phyloP scores from a whole-genome alignment of 2,329 filamentous ascomycete species.

The Fusarium bulbicola region DNA sequence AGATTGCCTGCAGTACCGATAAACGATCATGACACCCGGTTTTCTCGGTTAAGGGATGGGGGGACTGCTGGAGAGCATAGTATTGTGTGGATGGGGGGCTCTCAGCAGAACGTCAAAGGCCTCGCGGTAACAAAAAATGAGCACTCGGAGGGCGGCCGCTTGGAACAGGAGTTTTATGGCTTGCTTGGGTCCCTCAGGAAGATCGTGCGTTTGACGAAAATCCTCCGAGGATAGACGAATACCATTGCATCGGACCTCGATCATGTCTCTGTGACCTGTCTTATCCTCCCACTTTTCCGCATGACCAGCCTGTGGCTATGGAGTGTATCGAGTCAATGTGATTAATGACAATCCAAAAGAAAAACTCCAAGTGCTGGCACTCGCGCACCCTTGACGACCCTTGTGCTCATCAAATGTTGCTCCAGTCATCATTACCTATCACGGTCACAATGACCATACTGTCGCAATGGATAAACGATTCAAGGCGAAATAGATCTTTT shows the following conservation, averaged over 20 bases:
- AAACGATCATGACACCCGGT: slow-evolving; percentile 45
- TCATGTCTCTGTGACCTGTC: slow-evolving; percentile 28
- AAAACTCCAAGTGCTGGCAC: slow-evolving; percentile 20
- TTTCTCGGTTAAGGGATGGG: slow-evolving; percentile 39
- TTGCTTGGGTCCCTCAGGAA: slow-evolving; percentile 55
- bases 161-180: slow-evolving; percentile 58
- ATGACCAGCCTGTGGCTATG: slow-evolving; percentile 21
- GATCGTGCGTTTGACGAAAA: slow-evolving; percentile 54
- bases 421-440: background rate
- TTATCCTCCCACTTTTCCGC: slow-evolving; percentile 10
- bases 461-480: background rate
- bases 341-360: slow-evolving; percentile 25
- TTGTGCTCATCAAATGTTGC: background rate
- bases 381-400: background rate
- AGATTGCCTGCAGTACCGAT: slow-evolving; percentile 48
- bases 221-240: slow-evolving; percentile 56
- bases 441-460: background rate
- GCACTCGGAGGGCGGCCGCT: slow-evolving; percentile 55
- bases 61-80: slow-evolving; percentile 27
- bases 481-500: background rate
- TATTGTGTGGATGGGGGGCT: slow-evolving; percentile 36
- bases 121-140: slow-evolving; percentile 47
- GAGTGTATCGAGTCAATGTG: slow-evolving; percentile 29
- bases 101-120: slow-evolving; percentile 45
- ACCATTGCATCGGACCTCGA: slow-evolving; percentile 51